phyloP scores from a whole-genome alignment of 2,329 filamentous ascomycete species.

The Aspergillaceae sp. region DNA sequence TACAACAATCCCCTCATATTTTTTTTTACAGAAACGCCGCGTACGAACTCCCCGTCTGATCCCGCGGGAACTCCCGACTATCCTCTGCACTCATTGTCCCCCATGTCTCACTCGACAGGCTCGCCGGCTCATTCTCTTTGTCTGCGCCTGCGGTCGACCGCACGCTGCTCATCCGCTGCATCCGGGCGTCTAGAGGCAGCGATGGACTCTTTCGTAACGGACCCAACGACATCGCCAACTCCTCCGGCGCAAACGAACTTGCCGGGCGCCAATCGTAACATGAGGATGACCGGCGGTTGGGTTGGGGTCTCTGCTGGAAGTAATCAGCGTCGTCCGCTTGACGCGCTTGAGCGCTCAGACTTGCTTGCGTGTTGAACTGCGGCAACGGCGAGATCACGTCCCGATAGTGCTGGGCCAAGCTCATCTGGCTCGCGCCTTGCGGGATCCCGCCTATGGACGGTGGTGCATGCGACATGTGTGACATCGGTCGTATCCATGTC shows the following conservation, averaged over 20 bases:
- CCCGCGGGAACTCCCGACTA: background rate
- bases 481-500: constrained; percentile 20
- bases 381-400: constrained; percentile 29
- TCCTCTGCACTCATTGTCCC: background rate
- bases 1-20: background rate
- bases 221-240: background rate
- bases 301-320: background rate
- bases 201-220: constrained; percentile 12
- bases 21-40: background rate
- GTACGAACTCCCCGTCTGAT: background rate
- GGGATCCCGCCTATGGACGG: constrained; percentile 2
- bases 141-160: constrained; percentile 11
- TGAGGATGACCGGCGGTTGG: constrained; percentile 15
- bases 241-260: background rate
- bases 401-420: constrained; percentile 30
- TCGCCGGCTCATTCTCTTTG: constrained; percentile 4
- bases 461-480: constrained; percentile 2
- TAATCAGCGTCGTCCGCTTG: constrained; percentile 3
- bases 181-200: constrained; percentile 7
- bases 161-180: constrained; percentile 15
- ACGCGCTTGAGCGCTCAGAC: constrained; percentile 18
- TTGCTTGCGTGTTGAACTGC: constrained; percentile 29
- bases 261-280: background rate
- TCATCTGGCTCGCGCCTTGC: constrained; percentile 24
- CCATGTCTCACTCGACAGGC: background rate